A percentile compares a stretch with the other conserved stretches of the same genome.
Conservation (phyloP, 805 yeast genomes). For the Suhomyces tanzawaensis region DNA sequence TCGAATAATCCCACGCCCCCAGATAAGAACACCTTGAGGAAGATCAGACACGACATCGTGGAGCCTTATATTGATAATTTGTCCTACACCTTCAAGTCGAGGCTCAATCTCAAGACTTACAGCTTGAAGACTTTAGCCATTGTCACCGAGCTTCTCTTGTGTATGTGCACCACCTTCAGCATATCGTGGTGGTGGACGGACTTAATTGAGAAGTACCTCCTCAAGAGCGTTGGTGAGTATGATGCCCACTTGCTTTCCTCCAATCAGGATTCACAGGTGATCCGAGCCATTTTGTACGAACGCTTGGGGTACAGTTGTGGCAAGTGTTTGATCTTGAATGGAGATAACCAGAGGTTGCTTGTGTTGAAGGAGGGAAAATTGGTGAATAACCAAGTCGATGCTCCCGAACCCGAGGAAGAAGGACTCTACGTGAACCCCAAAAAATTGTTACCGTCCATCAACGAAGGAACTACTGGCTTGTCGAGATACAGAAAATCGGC, state of each 20-base stretch:
- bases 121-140: slow-evolving; percentile 67
- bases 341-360: slow-evolving; percentile 5
- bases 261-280: slow-evolving; percentile 44
- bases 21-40: slow-evolving; percentile 41
- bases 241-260: slow-evolving; percentile 37
- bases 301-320: slow-evolving; percentile 47
- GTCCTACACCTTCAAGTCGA: slow-evolving; percentile 68
- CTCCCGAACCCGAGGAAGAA: slow-evolving; percentile 16
- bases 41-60: slow-evolving; percentile 51
- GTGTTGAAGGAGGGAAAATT: slow-evolving; percentile 1
- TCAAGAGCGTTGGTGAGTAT: slow-evolving; percentile 48
- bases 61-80: slow-evolving; percentile 69
- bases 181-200: slow-evolving; percentile 47
- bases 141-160: slow-evolving; percentile 66
- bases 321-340: slow-evolving; percentile 28
- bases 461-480: slow-evolving; percentile 47
- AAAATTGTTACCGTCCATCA: slow-evolving; percentile 33
- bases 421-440: slow-evolving; percentile 32
- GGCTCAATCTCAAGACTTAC: slow-evolving; percentile 66
- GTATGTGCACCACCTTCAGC: slow-evolving; percentile 41
- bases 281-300: slow-evolving; percentile 45
- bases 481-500: slow-evolving; percentile 71
- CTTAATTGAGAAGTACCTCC: slow-evolving; percentile 40
- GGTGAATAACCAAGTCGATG: background rate
- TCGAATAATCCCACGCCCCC: slow-evolving; percentile 34